phyloP scores from a whole-genome alignment of 139 green algal species.

The Chlorella sp. region DNA sequence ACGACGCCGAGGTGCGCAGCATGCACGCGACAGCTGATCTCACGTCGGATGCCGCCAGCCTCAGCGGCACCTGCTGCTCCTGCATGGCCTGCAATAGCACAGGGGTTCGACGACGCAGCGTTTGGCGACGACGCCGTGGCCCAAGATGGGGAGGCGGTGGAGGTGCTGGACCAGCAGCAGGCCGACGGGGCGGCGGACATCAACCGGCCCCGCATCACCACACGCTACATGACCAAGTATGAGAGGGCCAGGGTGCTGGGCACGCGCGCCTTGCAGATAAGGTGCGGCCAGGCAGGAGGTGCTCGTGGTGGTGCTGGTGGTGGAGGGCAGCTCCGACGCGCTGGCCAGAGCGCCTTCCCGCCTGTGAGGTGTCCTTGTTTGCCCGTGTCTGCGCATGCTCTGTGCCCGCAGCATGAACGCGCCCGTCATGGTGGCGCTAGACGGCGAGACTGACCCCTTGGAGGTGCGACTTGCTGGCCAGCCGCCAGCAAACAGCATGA shows the following conservation, averaged over 20 bases:
- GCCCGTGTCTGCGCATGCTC: no score
- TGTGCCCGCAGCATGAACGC: conserved; percentile 86
- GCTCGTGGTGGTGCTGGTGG: not conserved
- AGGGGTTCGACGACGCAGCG: not conserved
- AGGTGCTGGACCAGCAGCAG: not conserved
- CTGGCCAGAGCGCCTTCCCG: not conserved
- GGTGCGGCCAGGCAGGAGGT: no score
- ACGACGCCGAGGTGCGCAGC: not conserved
- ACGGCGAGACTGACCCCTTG: conserved; percentile 53
- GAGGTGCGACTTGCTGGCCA: no score
- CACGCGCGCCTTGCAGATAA: conserved; percentile 93
- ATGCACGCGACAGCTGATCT: not conserved
- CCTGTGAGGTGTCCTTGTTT: no score
- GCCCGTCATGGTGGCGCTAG: conserved; percentile 89
- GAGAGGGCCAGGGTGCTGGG: conserved; percentile 90
- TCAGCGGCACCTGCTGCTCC: not conserved
- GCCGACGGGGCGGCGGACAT: no score
- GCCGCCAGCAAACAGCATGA: no score
- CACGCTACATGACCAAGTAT: conserved; percentile 97
- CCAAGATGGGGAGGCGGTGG: not conserved
- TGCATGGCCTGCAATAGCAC: no score
- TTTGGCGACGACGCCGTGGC: not conserved
- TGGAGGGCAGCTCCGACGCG: no score
- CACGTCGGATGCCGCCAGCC: not conserved
- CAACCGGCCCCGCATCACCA: conserved; percentile 76